A percentile compares a stretch with the other conserved stretches of the same genome.
Conservation (phyloP, 2,329 filamentous ascomycete genomes). For the Parascedosporium putredinis region DNA sequence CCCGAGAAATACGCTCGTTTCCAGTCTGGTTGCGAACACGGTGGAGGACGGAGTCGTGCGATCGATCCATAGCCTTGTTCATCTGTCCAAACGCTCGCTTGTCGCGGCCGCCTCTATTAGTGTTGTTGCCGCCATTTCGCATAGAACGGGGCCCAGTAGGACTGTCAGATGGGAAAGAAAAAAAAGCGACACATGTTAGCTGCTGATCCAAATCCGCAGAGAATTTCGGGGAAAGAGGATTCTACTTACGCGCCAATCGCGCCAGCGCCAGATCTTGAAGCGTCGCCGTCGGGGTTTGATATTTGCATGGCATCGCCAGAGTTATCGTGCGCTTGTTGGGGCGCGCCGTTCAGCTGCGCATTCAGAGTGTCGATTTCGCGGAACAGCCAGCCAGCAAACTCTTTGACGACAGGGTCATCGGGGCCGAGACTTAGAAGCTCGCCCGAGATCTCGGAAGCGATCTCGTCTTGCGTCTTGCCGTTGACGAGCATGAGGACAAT, state of each 20-base stretch:
- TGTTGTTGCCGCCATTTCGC: conserved; percentile 40
- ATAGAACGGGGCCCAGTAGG: conserved; percentile 93
- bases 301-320: conserved; percentile 19
- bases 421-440: conserved; percentile 75
- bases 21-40: conserved; percentile 64
- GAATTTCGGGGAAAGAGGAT: conserved; percentile 26
- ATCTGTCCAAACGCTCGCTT: conserved; percentile 73
- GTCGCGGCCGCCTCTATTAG: conserved; percentile 50
- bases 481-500: conserved; percentile 96
- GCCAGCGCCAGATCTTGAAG: conserved; percentile 1
- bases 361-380: conserved; percentile 65
- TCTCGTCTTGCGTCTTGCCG: conserved; percentile 83
- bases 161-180: conserved; percentile 33
- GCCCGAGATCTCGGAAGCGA: conserved; percentile 75
- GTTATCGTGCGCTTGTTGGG: conserved; percentile 17
- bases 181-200: neutral
- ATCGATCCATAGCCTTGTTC: conserved; percentile 71
- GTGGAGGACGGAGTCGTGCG: conserved; percentile 65
- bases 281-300: conserved; percentile 21
- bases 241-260: conserved; percentile 49
- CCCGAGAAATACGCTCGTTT: conserved; percentile 71
- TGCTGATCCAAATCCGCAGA: neutral
- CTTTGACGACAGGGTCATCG: conserved; percentile 70
- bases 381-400: conserved; percentile 92
- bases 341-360: conserved; percentile 45